Conservation (phyloP, 1,284 basidiomycete genomes). For the Taiwanofungus camphoratus region DNA sequence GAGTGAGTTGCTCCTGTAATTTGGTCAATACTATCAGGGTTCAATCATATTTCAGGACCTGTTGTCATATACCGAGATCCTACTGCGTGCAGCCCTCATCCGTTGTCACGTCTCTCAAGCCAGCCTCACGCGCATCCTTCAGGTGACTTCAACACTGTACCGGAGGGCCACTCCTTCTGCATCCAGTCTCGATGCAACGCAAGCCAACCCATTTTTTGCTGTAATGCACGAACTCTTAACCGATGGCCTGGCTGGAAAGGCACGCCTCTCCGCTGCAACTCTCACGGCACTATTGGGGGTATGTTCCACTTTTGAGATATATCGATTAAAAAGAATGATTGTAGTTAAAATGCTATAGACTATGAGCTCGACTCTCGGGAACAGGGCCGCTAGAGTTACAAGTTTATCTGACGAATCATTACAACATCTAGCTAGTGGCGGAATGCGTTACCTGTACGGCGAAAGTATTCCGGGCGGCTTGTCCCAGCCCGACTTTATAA, state of each 20-base stretch:
- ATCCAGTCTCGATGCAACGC: constrained; percentile 22
- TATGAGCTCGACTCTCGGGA: constrained; percentile 14
- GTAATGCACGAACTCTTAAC: constrained; percentile 49
- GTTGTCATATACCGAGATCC: constrained; percentile 48
- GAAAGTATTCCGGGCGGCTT: constrained; percentile 39
- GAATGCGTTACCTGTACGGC: constrained; percentile 46
- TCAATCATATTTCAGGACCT: constrained; percentile 41
- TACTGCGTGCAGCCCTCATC: constrained; percentile 46
- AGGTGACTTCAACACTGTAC: constrained; percentile 41
- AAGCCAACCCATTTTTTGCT: constrained; percentile 37
- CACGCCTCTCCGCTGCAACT: constrained; percentile 43
- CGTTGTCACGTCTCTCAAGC: constrained; percentile 42
- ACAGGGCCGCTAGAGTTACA: constrained; percentile 4
- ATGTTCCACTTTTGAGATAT: constrained; percentile 6
- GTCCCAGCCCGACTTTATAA: constrained; percentile 45
- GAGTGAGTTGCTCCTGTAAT: constrained; percentile 37
- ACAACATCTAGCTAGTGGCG: constrained; percentile 42
- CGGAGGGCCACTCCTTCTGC: constrained; percentile 18
- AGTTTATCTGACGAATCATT: constrained; percentile 21
- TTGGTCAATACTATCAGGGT: too few relatives aligned
- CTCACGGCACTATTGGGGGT: constrained; percentile 50
- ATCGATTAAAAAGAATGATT: constrained; percentile 17
- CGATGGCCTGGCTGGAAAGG: constrained; percentile 50
- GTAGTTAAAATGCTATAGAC: constrained; percentile 15
- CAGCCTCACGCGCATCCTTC: constrained; percentile 45